Conservation (phyloP, 352 stramenopile genomes). For the Pythium dissimile region DNA sequence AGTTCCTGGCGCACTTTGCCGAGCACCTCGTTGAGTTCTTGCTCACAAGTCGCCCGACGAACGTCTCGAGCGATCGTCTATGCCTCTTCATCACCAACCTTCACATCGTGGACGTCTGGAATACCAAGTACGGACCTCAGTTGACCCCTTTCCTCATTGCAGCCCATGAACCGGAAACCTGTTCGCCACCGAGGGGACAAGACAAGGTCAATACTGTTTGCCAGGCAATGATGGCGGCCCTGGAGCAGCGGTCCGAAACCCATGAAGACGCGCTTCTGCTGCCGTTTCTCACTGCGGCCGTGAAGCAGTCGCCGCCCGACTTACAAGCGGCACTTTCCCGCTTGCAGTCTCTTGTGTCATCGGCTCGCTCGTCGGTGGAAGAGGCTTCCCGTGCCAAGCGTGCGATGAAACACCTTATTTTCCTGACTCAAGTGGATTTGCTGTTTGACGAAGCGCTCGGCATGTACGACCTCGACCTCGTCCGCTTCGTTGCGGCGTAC, state of each 20-base stretch:
- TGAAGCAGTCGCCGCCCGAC: constrained; percentile 61
- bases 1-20: constrained; percentile 37
- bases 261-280: constrained; percentile 43
- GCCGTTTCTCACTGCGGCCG: constrained; percentile 56
- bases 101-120: constrained; percentile 63
- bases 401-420: constrained; percentile 69
- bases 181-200: background rate
- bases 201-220: constrained; percentile 63
- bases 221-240: constrained; percentile 25
- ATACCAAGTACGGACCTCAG: constrained; percentile 54
- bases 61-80: constrained; percentile 54
- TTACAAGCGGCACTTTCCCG: constrained; percentile 39
- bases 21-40: constrained; percentile 30
- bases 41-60: constrained; percentile 24
- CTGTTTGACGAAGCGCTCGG: constrained; percentile 64
- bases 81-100: constrained; percentile 78
- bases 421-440: constrained; percentile 64
- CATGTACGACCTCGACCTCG: constrained; percentile 63
- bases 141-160: constrained; percentile 28
- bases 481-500: constrained; percentile 54
- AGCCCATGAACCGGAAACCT: background rate
- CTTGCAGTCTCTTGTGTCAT: constrained; percentile 33
- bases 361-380: background rate
- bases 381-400: constrained; percentile 30
- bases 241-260: constrained; percentile 22